Evolutionary conservation across 2,329 filamentous ascomycete species (phyloP), one percentile per base, ranked within the genome.

Genomic region (Pezicula carpinea): DNA sequence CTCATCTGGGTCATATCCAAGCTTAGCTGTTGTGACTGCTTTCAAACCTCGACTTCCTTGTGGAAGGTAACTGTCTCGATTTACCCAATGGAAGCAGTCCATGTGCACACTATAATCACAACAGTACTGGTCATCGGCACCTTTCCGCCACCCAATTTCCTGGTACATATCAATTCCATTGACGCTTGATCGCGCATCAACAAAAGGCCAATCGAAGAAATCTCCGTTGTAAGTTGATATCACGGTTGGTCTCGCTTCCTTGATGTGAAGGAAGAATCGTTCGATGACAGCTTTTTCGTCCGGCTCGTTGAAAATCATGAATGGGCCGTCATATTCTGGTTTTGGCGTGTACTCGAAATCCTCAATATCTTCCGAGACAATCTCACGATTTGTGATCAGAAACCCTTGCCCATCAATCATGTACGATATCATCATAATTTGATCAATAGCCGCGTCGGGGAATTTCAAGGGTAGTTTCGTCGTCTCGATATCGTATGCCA

Each of bases 161-260:
- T 86, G 87, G 69, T 99, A 99, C 93, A 99, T 97, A 68, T 99
- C 93, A 64, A 99, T 96, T 23, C 95, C 93, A 58, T 95, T 85
- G 55, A 96, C 80, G 63, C 90, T 95, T 22, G 95, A 89, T 70
- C 93, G 79, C 38, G 93, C 83, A 71, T 99, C 93, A 19, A 99
- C 90, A 63, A 95, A 99, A 0, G 93, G 92, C 93, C 93, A 99
- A 84, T 99, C 93, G 83, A 99, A 99, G 66, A 99, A 99, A 73
- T 99, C 93, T 72, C 93, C 93, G 89, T 99, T 99, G 77, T 99
- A 99, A n/a, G 93, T 99, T 31, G 95, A 92, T 65, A 99, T 99
- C 47, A 99, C 92, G 0, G 91, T 97, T 1, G 93, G 93, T 50
- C 87, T 82, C 1, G 90, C 89, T 65, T 96, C 89, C 62, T 99